Percentiles rank a stretch among this genome's conserved stretches.
These are phyloP conservation scores for Pseudogymnoascus destructans DNA, from an alignment of 2,329 filamentous ascomycete genomes.

Conservation along the genomic window DNA sequence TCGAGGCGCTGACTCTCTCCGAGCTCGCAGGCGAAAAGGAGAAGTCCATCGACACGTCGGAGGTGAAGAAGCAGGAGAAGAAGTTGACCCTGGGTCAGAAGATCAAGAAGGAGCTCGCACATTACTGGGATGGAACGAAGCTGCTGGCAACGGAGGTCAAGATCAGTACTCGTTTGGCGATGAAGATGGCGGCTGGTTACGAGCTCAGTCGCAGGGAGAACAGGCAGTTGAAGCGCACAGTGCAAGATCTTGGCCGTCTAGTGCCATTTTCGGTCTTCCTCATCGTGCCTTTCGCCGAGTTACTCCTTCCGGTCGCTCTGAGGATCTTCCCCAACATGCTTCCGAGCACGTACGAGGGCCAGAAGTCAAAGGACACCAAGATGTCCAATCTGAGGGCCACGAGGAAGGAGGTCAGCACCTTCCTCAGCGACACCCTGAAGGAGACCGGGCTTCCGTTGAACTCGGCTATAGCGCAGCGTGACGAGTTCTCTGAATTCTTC, in stretches of 20 bases:
- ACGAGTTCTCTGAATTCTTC: conserved; percentile 96
- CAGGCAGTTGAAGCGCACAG: conserved; percentile 82
- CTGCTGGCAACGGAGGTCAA: conserved; percentile 80
- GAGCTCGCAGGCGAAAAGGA: conserved; percentile 54
- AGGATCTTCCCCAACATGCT: conserved; percentile 95
- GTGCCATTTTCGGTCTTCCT: conserved; percentile 96
- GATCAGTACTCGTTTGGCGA: conserved; percentile 79
- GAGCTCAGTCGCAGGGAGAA: conserved; percentile 89
- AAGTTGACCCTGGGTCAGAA: conserved; percentile 84
- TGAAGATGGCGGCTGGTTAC: conserved; percentile 98
- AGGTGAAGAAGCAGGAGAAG: conserved; percentile 59
- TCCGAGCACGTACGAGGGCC: conserved; percentile 90
- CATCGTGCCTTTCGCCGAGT: conserved; percentile 90
- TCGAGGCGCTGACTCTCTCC: conserved; percentile 31
- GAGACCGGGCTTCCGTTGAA: conserved; percentile 90
- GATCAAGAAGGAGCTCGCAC: conserved; percentile 82
- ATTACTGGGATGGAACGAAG: conserved; percentile 99
- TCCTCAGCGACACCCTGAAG: conserved; percentile 75
- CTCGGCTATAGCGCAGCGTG: conserved; percentile 69
- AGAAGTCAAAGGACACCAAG: conserved; percentile 83
- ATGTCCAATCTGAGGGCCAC: conserved; percentile 68
- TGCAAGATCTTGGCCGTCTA: conserved; percentile 82
- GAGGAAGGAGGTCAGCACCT: conserved; percentile 83
- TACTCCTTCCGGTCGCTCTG: conserved; percentile 79
- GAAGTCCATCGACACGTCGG: conserved; percentile 45